phyloP scores from a whole-genome alignment of 495 filamentous ascomycete genomes.

The Talaromyces adpressus region DNA sequence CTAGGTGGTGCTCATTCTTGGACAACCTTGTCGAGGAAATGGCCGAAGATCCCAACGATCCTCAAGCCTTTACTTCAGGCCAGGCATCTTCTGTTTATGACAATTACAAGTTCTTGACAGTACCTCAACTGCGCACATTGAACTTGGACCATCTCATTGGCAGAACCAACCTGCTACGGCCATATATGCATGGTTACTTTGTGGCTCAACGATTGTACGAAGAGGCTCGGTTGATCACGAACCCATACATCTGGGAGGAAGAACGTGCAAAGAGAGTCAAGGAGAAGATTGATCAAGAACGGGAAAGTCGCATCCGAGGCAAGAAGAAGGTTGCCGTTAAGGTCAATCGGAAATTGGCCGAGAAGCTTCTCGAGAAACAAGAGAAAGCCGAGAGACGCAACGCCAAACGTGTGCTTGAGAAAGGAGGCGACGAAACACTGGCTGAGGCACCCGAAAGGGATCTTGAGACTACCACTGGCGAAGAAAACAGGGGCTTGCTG shows the following conservation, averaged over 20 bases:
- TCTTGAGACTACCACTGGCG: constrained; percentile 13
- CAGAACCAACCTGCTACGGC: constrained; percentile 74
- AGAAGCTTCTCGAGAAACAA: constrained; percentile 72
- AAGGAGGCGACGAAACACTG: constrained; percentile 47
- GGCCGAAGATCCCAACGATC: constrained; percentile 72
- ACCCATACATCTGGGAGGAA: constrained; percentile 88
- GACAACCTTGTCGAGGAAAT: constrained; percentile 98
- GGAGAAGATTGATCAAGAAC: constrained; percentile 90
- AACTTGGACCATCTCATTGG: constrained; percentile 83
- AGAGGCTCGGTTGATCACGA: constrained; percentile 83
- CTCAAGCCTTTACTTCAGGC: constrained; percentile 50
- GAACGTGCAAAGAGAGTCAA: constrained; percentile 79
- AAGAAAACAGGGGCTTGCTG: constrained; percentile 52
- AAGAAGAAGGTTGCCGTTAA: constrained; percentile 89
- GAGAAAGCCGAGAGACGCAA: constrained; percentile 69
- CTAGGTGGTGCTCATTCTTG: constrained; percentile 92
- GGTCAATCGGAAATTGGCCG: constrained; percentile 76
- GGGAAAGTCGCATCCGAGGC: constrained; percentile 84
- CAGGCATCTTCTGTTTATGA: constrained; percentile 76
- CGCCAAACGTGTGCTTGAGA: constrained; percentile 48
- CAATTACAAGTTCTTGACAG: constrained; percentile 95
- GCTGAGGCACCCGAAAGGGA: constrained; percentile 23
- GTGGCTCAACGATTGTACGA: constrained; percentile 89
- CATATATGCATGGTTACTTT: constrained; percentile 99
- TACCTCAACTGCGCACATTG: constrained; percentile 70